Conservation (phyloP, 805 yeast species). For the Metschnikowia proteae region DNA sequence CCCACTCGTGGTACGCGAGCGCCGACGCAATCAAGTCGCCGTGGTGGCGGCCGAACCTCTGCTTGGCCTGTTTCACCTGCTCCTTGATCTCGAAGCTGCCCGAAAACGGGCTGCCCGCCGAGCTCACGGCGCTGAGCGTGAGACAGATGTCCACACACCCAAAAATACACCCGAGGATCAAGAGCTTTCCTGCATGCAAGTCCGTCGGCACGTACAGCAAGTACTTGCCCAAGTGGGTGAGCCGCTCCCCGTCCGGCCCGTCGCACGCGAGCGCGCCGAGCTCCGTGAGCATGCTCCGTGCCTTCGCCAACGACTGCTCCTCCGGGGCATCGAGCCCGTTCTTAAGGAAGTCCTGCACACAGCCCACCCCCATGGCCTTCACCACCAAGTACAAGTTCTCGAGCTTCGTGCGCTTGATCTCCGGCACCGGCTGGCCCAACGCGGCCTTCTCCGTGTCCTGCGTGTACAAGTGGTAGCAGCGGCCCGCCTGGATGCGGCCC, state of each 20-base stretch:
- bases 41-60: slow-evolving; percentile 39
- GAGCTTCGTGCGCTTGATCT: slow-evolving; percentile 76
- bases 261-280: slow-evolving; percentile 62
- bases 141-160: slow-evolving; percentile 75
- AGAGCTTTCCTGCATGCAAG: slow-evolving; percentile 75
- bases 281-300: slow-evolving; percentile 52
- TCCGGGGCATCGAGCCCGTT: slow-evolving; percentile 84
- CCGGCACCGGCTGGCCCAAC: slow-evolving; percentile 80
- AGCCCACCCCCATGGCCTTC: slow-evolving; percentile 79
- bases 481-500: slow-evolving; percentile 88
- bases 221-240: slow-evolving; percentile 78
- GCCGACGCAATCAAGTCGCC: slow-evolving; percentile 78
- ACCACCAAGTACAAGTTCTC: slow-evolving; percentile 81
- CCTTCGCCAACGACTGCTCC: slow-evolving; percentile 44
- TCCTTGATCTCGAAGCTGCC: slow-evolving; percentile 62
- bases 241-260: slow-evolving; percentile 23
- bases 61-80: slow-evolving; percentile 45
- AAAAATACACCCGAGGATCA: slow-evolving; percentile 76
- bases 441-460: slow-evolving; percentile 50
- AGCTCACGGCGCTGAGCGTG: slow-evolving; percentile 74
- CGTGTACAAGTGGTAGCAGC: slow-evolving; percentile 78
- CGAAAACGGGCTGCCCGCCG: slow-evolving; percentile 72
- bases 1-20: slow-evolving; percentile 56
- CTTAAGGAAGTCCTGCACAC: slow-evolving; percentile 65
- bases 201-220: slow-evolving; percentile 84